Base-by-base conservation (phyloP, 208 protist species). In the Trypanosoma avium region DNA sequence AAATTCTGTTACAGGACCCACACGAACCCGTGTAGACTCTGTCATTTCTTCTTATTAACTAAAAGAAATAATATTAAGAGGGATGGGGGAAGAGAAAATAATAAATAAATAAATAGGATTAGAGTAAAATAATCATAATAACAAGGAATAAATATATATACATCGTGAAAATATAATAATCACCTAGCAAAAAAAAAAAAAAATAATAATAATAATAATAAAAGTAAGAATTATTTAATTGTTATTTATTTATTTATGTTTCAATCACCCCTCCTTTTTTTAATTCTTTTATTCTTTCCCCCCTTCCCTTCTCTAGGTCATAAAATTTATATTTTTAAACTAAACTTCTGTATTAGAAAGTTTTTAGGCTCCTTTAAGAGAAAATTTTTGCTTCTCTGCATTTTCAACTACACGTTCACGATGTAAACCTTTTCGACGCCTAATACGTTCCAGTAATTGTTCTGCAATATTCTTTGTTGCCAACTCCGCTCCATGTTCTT, bases 401-500 rank as follows among this genome's bases (percentile, higher is more conserved):
- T 53, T 90, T 63, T 95, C 84, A 15, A 95, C 90, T 12, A 91
- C 84, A 21, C 79, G 84, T 60, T 92, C 85, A 33, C 90, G 79
- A 67, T 86, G 81, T 12, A 96, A 78, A 0, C 90, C 86, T 61
- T 96, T 96, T 32, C 90, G 77, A 5, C 90, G 86, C 73, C 94
- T 93, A 30, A 96, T 66, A 40, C 80, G 81, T 65, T 96, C 88
- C 26, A 93, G 75, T 56, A 95, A 63, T 73, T 88, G 79, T 70
- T 69, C 88, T 47, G 86, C 86, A 59, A 94, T 92, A 67, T 94
- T 97, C 70, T 89, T 95, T 26, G 82, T 89, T 22, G 81, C 78
- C 57, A 95, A 46, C 70, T 97, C 89, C 22, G 92, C 78, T 24
- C 97, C 97, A 70, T 95, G 92, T 61, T 98, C 97, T 76, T 98